Evolutionary conservation across 345 rosid genomes (phyloP).

Genomic region (Noccaea caerulescens): DNA sequence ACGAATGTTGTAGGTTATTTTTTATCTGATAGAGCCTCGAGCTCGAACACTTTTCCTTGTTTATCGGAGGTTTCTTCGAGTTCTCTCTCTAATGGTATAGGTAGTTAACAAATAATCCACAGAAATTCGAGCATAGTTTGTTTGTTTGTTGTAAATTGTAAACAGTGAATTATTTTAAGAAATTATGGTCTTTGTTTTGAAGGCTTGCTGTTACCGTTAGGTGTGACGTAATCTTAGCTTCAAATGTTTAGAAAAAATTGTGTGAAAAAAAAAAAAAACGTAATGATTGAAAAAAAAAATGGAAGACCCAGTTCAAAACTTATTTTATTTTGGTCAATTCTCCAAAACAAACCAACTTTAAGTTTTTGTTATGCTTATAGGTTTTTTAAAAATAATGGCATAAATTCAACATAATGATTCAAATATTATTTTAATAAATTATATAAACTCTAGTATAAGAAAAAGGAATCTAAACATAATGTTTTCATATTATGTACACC

Average conservation of each 20-base stretch:
- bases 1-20: constrained; percentile 30
- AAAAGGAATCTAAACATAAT: no score
- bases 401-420: no score
- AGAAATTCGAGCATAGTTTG: background rate
- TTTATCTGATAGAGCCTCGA: constrained; percentile 32
- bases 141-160: background rate
- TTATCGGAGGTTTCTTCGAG: constrained; percentile 16
- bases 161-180: background rate
- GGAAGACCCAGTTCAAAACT: no score
- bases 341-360: no score
- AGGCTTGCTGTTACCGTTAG: background rate
- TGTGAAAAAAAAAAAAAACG: background rate
- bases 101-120: background rate
- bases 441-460: no score
- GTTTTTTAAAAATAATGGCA: no score
- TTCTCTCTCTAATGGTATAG: constrained; percentile 25
- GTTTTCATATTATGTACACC: no score
- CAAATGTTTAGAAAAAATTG: background rate
- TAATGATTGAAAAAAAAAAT: background rate
- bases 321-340: no score
- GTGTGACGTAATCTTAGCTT: background rate
- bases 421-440: no score
- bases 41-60: constrained; percentile 16
- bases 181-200: background rate
- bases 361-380: no score